Percentiles rank a stretch among this genome's conserved stretches.
Conservation (phyloP, 768 basidiomycete species). For the Suillus weaverae region DNA sequence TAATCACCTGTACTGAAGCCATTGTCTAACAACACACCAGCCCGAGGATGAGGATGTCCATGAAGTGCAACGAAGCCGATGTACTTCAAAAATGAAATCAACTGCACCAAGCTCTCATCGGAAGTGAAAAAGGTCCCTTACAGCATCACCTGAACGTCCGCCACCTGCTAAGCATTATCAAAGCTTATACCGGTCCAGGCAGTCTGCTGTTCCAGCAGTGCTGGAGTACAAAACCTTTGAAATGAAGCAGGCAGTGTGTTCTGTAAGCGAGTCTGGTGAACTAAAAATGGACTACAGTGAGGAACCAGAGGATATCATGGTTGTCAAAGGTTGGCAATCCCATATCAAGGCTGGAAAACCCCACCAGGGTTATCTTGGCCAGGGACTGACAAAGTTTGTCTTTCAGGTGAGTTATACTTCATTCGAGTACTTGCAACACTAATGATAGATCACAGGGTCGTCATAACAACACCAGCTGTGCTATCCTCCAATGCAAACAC, state of each 20-base stretch:
- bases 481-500: slow-evolving; percentile 4
- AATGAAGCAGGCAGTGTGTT: not conserved
- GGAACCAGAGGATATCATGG: slow-evolving; percentile 5
- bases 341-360: slow-evolving; percentile 3
- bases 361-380: slow-evolving; percentile 13
- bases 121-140: not conserved
- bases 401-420: slow-evolving; percentile 10
- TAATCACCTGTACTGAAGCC: not conserved
- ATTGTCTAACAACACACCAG: not conserved
- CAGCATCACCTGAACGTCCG: not conserved
- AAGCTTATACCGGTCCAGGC: not conserved
- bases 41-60: not conserved
- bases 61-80: not conserved
- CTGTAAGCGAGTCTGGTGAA: not conserved
- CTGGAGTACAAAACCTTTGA: not conserved
- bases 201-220: not conserved
- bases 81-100: not conserved
- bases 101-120: not conserved
- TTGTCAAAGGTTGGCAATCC: slow-evolving; percentile 13
- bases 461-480: not conserved
- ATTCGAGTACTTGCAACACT: not conserved
- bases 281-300: not conserved
- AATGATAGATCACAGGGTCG: not conserved
- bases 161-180: not conserved
- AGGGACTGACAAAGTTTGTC: slow-evolving; percentile 16